phyloP scores from a whole-genome alignment of 2,329 filamentous ascomycete genomes.

The Aspergillus neotritici region DNA sequence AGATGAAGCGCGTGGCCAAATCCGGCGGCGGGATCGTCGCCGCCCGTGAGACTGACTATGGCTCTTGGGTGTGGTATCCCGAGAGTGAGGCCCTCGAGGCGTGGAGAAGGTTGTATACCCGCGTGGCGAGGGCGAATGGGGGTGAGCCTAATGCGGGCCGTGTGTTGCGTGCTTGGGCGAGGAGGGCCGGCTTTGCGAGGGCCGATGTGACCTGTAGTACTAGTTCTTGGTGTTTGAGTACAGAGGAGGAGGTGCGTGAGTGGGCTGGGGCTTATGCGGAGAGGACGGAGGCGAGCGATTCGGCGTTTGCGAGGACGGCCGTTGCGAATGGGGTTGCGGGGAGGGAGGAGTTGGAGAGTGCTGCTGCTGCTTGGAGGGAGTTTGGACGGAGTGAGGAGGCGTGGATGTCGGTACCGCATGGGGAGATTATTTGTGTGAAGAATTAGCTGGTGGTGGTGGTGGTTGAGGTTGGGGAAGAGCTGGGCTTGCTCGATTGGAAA shows the following conservation, averaged over 20 bases:
- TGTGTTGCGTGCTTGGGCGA: slow-evolving; percentile 26
- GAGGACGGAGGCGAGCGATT: slow-evolving; percentile 14
- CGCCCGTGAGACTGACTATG: not conserved
- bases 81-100: not conserved
- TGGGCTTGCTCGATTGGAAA: no score
- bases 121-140: not conserved
- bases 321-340: slow-evolving; percentile 21
- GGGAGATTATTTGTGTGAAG: slow-evolving; percentile 29
- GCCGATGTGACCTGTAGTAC: slow-evolving; percentile 16
- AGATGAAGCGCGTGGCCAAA: slow-evolving; percentile 51
- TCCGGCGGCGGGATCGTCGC: slow-evolving; percentile 28
- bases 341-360: slow-evolving; percentile 24
- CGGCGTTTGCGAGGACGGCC: slow-evolving; percentile 22
- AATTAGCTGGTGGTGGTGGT: slow-evolving; percentile 45
- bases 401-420: slow-evolving; percentile 27
- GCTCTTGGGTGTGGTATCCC: not conserved
- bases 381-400: slow-evolving; percentile 28
- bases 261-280: slow-evolving; percentile 27
- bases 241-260: slow-evolving; percentile 21
- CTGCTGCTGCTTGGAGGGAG: slow-evolving; percentile 25
- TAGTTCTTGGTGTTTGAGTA: slow-evolving; percentile 26
- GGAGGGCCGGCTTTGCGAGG: slow-evolving; percentile 22
- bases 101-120: slow-evolving; percentile 1
- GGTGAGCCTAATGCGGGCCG: slow-evolving; percentile 6
- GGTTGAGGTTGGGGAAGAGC: no score